phyloP scores from a whole-genome alignment of 768 basidiomycete genomes.

The Panaeolus cyanescens region DNA sequence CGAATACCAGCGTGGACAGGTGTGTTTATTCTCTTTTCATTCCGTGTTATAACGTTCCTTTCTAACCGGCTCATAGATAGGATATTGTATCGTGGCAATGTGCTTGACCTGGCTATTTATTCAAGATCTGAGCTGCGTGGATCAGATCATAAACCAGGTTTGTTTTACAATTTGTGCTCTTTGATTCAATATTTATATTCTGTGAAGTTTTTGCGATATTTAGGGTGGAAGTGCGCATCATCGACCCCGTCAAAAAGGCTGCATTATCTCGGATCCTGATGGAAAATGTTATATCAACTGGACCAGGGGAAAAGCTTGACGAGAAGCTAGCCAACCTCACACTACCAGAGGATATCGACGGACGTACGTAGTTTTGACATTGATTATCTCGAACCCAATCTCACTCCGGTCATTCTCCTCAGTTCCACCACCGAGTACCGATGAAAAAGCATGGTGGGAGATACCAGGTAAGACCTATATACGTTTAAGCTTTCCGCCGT shows the following conservation, averaged over 20 bases:
- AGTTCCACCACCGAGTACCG: conserved; percentile 89
- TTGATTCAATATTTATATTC: not conserved
- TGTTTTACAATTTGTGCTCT: conserved; percentile 10
- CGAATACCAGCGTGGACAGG: conserved; percentile 98
- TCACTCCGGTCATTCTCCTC: conserved; percentile 10
- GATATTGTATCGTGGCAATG: conserved; percentile 78
- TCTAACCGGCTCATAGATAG: conserved; percentile 63
- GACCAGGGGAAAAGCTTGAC: conserved; percentile 67
- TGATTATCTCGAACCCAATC: not conserved
- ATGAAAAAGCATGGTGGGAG: conserved; percentile 81
- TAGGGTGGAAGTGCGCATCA: conserved; percentile 70
- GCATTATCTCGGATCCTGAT: conserved; percentile 69
- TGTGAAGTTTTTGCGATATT: conserved; percentile 84
- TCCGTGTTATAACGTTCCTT: conserved; percentile 1
- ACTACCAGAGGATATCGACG: conserved; percentile 44
- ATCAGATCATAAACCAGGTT: conserved; percentile 97
- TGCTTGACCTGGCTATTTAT: conserved; percentile 77
- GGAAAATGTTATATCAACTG: conserved; percentile 61
- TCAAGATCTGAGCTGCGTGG: conserved; percentile 81
- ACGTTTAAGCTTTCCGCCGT: not conserved
- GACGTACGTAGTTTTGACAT: conserved; percentile 37
- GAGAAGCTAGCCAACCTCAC: conserved; percentile 67
- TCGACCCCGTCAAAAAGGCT: conserved; percentile 77
- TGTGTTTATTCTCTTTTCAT: conserved; percentile 30
- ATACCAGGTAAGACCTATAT: conserved; percentile 50